Percentiles rank a stretch among this genome's conserved stretches.
These are phyloP conservation scores for Diaporthe aspalathi DNA, from an alignment of 2,329 filamentous ascomycete species.

Conservation along the genomic window DNA sequence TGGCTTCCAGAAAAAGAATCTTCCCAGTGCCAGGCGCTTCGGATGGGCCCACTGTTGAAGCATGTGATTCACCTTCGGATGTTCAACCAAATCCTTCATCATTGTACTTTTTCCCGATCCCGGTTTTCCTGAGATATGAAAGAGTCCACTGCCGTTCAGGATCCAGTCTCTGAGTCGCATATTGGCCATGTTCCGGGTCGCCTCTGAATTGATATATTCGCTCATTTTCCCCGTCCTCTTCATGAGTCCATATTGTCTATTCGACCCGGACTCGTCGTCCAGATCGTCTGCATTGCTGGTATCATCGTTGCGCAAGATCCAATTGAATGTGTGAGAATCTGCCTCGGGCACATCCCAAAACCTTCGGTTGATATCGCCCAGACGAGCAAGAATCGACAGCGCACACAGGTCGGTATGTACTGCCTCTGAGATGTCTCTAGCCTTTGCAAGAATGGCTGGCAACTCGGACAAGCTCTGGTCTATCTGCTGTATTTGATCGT, in stretches of 20 bases:
- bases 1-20: neutral
- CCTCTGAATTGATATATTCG: too few relatives aligned
- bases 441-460: neutral
- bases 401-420: neutral
- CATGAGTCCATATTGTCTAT: too few relatives aligned
- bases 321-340: neutral
- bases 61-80: neutral
- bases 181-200: neutral
- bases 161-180: neutral
- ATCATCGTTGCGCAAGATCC: neutral
- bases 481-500: neutral
- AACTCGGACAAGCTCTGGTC: neutral
- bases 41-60: neutral
- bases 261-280: neutral
- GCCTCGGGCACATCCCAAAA: neutral
- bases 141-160: neutral
- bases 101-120: neutral
- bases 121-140: neutral
- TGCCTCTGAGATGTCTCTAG: neutral
- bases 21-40: neutral
- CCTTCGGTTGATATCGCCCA: neutral
- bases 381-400: neutral
- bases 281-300: too few relatives aligned
- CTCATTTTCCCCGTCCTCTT: neutral
- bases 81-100: neutral